These are phyloP conservation scores for Echites panduratus DNA, from an alignment of 257 asterid genomes.

Conservation along the genomic window DNA sequence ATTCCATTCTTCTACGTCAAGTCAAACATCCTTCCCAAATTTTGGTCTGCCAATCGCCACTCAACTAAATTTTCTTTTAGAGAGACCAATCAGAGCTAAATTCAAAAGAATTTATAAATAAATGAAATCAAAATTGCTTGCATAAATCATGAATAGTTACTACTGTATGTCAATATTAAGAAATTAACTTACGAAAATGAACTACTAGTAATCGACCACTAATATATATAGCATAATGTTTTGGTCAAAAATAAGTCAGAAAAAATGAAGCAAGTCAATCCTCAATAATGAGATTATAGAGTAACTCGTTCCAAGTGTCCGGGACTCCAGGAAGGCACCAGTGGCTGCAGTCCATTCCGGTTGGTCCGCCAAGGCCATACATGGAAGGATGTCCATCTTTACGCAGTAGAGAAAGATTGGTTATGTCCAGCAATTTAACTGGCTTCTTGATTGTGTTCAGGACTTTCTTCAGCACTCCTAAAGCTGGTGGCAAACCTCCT, in stretches of 20 bases:
- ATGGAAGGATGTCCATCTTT: constrained; percentile 91
- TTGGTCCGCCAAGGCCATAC: constrained; percentile 44
- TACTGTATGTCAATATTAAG: too few species aligned
- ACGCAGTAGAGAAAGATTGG: constrained; percentile 63
- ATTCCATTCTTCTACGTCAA: constrained; percentile 25
- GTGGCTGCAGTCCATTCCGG: constrained; percentile 75
- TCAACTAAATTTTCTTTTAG: not conserved
- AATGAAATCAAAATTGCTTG: not conserved
- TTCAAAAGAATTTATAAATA: not conserved
- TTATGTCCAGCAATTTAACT: constrained; percentile 53
- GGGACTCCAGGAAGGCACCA: constrained; percentile 95
- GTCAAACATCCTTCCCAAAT: not conserved
- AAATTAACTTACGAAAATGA: not conserved
- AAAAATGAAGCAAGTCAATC: not conserved
- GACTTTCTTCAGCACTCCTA: constrained; percentile 54
- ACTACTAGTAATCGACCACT: not conserved
- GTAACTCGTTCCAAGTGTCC: constrained; percentile 77
- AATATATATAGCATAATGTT: not conserved
- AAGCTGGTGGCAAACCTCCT: constrained; percentile 55
- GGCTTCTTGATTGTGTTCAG: constrained; percentile 42
- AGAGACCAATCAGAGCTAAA: too few species aligned
- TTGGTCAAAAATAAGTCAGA: too few species aligned
- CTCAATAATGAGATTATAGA: constrained; percentile 45
- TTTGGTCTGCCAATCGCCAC: not conserved
- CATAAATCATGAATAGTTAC: not conserved